phyloP scores from a whole-genome alignment of 768 basidiomycete species.

The Serendipita sp. region DNA sequence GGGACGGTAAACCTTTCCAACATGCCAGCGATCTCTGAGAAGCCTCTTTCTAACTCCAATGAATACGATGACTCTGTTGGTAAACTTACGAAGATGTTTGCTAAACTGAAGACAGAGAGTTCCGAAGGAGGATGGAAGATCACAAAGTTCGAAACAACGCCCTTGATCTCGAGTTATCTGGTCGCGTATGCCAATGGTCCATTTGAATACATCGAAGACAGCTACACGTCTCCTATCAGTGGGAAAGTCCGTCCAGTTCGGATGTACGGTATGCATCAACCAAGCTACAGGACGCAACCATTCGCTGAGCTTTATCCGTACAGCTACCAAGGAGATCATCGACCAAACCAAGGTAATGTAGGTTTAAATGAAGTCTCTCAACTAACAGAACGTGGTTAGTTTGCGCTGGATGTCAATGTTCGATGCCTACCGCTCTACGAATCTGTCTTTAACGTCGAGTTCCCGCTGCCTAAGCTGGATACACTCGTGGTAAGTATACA shows the following conservation, averaged over 20 bases:
- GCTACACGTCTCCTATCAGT: constrained; percentile 63
- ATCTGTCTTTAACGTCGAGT: constrained; percentile 79
- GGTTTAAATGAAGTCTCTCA: background rate
- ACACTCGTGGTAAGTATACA: constrained; percentile 52
- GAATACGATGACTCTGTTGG: constrained; percentile 15
- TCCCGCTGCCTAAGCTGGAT: constrained; percentile 87
- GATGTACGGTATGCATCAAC: constrained; percentile 45
- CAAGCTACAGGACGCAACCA: background rate
- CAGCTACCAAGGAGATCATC: constrained; percentile 69
- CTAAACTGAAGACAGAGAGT: constrained; percentile 24
- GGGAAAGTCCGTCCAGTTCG: constrained; percentile 69
- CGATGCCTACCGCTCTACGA: constrained; percentile 81
- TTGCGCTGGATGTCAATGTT: constrained; percentile 75
- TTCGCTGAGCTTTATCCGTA: background rate
- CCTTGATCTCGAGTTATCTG: constrained; percentile 78
- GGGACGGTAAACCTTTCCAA: constrained; percentile 72
- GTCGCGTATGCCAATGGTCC: constrained; percentile 75
- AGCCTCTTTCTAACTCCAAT: constrained; percentile 24
- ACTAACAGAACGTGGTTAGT: too few species aligned
- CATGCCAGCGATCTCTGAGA: constrained; percentile 62
- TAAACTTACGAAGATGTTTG: constrained; percentile 28
- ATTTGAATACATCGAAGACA: constrained; percentile 57
- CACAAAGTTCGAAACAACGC: constrained; percentile 65
- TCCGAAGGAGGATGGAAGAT: constrained; percentile 50
- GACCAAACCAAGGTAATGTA: constrained; percentile 36